phyloP scores from a whole-genome alignment of 106 monocot species.

The Gastrodia elata region DNA sequence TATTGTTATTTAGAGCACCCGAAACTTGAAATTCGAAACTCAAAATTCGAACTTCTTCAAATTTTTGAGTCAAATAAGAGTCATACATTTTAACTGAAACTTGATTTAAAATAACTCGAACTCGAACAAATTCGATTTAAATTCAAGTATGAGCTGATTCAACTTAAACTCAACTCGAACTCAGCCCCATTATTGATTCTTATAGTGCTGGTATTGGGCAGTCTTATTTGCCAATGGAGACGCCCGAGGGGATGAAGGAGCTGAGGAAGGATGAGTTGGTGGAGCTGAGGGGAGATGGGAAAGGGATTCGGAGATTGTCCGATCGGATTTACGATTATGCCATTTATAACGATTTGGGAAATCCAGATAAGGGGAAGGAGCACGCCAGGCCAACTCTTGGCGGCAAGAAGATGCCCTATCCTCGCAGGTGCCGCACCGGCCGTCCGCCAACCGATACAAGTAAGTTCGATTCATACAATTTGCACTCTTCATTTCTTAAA shows the following conservation, averaged over 20 bases:
- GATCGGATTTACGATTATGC: slow-evolving; percentile 78
- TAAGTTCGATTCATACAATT: too few relatives aligned
- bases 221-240: slow-evolving; percentile 71
- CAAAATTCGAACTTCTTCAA: too few relatives aligned
- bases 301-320: slow-evolving; percentile 35
- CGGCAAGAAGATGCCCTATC: slow-evolving; percentile 67
- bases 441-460: slow-evolving; percentile 47
- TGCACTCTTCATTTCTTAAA: too few relatives aligned
- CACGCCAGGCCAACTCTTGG: slow-evolving; percentile 48
- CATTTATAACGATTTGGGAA: slow-evolving; percentile 74
- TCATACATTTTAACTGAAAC: too few relatives aligned
- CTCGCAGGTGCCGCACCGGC: slow-evolving; percentile 70
- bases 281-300: slow-evolving; percentile 52
- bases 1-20: too few relatives aligned
- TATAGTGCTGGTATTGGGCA: slow-evolving; percentile 11
- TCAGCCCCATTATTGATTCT: too few relatives aligned
- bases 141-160: too few relatives aligned
- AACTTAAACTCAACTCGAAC: too few relatives aligned
- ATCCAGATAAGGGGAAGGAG: slow-evolving; percentile 53
- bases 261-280: slow-evolving; percentile 63
- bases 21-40: too few relatives aligned
- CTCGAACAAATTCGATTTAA: too few relatives aligned
- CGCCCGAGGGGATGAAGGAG: slow-evolving; percentile 54
- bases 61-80: too few relatives aligned
- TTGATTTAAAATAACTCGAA: too few relatives aligned